Evolutionary conservation across 2,329 filamentous ascomycete genomes (phyloP), one percentile per base, ranked within the genome.

Genomic region (Alternaria dauci): DNA sequence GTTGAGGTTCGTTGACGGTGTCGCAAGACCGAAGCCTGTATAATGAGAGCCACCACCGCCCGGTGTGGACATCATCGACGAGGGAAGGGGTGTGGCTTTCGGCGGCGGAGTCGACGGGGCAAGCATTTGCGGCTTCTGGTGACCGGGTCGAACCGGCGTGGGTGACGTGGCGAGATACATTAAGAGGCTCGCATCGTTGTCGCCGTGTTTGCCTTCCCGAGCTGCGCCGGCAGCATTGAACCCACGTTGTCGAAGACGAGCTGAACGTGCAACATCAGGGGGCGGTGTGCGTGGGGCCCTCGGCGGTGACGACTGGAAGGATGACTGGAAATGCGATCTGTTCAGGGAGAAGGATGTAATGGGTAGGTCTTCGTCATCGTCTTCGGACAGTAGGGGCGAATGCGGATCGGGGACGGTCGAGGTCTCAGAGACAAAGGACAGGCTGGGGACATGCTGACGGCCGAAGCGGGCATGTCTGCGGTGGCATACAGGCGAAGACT

Each of bases 121-220:
- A 51, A 81, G 73, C 55, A 85, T 82, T 51, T 82, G 81, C 44
- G 85, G 76, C 67, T 81, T 82, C 55, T 76, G 68, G 20, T 72
- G 71, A 18, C 70, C 72, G n/a, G 69, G 82, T 54, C 89, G 88
- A 47, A 92, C 93, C 0, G 93, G 93, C 0, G 93, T 96, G 1
- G 95, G 95, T 7, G 94, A 98, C 52, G 93, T 92, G 50, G 94
- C 94, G 16, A 98, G 87, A 77, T 94, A 97, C 46, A 95, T 93
- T 5, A 97, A 73, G 1, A 96, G 89, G 72, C 93, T 93, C 6
- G 91, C 91, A 30, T 93, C 94, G 73, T 97, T 92, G 73, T 95
- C 89, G 61, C 88, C 90, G 1, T 89, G 90, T 25, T 86, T 84
- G 47, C 81, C 83, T 79, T 77, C 71, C 74, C 77, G 69, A 69